Conservation (phyloP, 2,329 filamentous ascomycete genomes). For the Diplodia sapinea region DNA sequence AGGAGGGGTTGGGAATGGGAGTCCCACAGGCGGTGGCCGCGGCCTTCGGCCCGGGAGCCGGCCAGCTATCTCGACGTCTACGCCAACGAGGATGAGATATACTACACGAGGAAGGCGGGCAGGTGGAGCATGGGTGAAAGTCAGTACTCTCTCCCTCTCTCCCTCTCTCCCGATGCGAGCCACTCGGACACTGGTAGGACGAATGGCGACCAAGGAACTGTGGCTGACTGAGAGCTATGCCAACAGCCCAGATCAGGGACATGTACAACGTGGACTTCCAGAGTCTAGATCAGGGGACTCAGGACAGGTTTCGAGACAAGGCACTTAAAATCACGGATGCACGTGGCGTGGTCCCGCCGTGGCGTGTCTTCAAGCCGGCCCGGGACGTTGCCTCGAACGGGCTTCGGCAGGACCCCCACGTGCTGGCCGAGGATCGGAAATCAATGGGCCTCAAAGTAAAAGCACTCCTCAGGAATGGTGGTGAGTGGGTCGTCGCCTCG, state of each 20-base stretch:
- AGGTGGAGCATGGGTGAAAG: neutral
- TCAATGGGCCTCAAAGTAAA: neutral
- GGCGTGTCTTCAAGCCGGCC: too few relatives aligned
- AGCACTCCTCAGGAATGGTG: too few relatives aligned
- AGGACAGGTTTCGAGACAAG: neutral
- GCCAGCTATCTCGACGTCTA: slow-evolving; percentile 5
- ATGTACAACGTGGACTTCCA: neutral
- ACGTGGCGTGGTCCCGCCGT: neutral
- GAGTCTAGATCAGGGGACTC: fast-evolving
- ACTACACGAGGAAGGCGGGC: slow-evolving; percentile 10
- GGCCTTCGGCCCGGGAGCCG: neutral
- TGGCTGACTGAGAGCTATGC: neutral
- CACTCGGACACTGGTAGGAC: too few relatives aligned
- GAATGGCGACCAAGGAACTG: neutral
- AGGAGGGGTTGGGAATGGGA: neutral
- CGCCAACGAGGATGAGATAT: slow-evolving; percentile 27
- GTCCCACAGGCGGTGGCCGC: neutral
- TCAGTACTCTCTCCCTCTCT: neutral
- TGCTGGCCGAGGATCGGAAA: too few relatives aligned
- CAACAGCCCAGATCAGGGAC: neutral
- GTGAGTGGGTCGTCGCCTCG: neutral
- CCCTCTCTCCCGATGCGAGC: too few relatives aligned
- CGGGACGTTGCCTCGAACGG: too few relatives aligned
- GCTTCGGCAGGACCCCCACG: too few relatives aligned
- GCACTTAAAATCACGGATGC: neutral